Percentiles rank a stretch among this genome's conserved stretches.
Conservation (phyloP, 2,329 filamentous ascomycete genomes). For the Phialophora chinensis region DNA sequence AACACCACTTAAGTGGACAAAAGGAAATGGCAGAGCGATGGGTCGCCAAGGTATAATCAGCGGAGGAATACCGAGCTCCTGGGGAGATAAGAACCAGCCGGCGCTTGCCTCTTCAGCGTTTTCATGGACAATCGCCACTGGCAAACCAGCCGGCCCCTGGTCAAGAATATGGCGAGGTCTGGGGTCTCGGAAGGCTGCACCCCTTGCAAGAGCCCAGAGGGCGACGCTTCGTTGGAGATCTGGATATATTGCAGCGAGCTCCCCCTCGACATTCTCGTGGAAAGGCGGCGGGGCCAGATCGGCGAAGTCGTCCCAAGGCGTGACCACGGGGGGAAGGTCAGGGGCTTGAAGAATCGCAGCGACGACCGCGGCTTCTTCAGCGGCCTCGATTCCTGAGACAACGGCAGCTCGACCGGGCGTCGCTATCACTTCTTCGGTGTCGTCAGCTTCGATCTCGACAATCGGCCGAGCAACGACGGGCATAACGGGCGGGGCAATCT, state of each 20-base stretch:
- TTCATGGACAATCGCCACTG: neutral
- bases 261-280: neutral
- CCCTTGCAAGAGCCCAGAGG: neutral
- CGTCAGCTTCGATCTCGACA: neutral
- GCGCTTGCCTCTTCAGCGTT: neutral
- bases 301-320: neutral
- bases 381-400: neutral
- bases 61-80: neutral
- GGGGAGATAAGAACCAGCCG: neutral
- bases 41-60: neutral
- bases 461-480: neutral
- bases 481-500: neutral
- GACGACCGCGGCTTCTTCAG: neutral
- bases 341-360: neutral
- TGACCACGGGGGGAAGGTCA: neutral
- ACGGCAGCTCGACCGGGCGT: neutral
- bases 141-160: neutral
- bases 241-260: neutral
- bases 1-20: neutral
- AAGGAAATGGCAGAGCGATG: neutral
- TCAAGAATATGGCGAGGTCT: neutral
- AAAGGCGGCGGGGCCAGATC: neutral
- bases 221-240: neutral
- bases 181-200: neutral
- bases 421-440: neutral